phyloP scores from a whole-genome alignment of 1,284 basidiomycete genomes.

The Naganishia sp. region DNA sequence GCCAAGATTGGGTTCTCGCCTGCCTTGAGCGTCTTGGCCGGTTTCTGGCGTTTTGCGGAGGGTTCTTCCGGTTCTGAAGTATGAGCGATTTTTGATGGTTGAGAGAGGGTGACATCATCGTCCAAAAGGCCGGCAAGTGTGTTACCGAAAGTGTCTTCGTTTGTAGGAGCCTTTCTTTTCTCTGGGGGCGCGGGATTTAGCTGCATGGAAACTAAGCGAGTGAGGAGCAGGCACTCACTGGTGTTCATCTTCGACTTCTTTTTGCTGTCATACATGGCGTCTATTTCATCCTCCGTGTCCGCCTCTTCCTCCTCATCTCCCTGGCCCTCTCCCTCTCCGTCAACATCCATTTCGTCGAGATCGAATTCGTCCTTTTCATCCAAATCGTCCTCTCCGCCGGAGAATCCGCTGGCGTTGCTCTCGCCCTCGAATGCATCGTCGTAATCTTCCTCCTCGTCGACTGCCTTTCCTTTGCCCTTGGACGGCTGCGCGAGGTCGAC shows the following conservation, averaged over 20 bases:
- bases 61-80: slow-evolving; percentile 5
- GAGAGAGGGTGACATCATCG: slow-evolving; percentile 35
- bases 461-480: slow-evolving; percentile 18
- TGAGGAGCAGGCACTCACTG: slow-evolving; percentile 27
- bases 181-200: slow-evolving; percentile 6
- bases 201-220: background rate
- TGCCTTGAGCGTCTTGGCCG: slow-evolving; percentile 16
- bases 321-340: slow-evolving; percentile 26
- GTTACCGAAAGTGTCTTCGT: slow-evolving; percentile 47
- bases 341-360: slow-evolving; percentile 31
- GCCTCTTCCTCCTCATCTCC: slow-evolving; percentile 29
- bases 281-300: slow-evolving; percentile 37
- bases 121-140: slow-evolving; percentile 50
- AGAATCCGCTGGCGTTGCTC: slow-evolving; percentile 30
- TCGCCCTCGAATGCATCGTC: slow-evolving; percentile 16
- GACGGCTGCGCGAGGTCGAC: slow-evolving; percentile 13
- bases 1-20: slow-evolving; percentile 45
- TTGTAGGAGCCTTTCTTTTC: slow-evolving; percentile 50
- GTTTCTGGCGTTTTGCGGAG: slow-evolving; percentile 29
- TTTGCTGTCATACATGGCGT: slow-evolving; percentile 29
- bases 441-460: slow-evolving; percentile 3
- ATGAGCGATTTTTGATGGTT: slow-evolving; percentile 1
- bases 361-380: slow-evolving; percentile 31
- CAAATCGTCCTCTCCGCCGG: slow-evolving; percentile 27
- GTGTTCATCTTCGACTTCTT: slow-evolving; percentile 35